Evolutionary conservation across 2,329 filamentous ascomycete species (phyloP), one percentile per base, ranked within the genome.

Genomic region (Sporothrix euskadiensis): DNA sequence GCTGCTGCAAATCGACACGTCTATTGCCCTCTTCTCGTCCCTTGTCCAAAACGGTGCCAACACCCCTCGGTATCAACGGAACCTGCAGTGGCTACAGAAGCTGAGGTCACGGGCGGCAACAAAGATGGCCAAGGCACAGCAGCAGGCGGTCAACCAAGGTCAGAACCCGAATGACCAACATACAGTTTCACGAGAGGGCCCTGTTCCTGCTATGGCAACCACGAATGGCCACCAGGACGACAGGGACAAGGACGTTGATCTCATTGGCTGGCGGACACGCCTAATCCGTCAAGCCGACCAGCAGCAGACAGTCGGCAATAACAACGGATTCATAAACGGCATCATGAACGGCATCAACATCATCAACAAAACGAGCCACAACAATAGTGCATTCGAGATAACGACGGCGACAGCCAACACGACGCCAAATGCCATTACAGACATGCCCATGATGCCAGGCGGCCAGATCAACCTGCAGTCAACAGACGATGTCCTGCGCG

Each of bases 231-330:
- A 14, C 30, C 56, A 69, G 16, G 69, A 63, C 26, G 49, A 30
- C 2, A 41, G 63, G 6, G 73, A 74, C 26, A 44, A 44, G 10
- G 41, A 44, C 41, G 41, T 72, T 19, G 73, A 74, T 10, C 54
- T 74, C 44, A 35, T 74, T 14, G 73, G 73, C 22, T 74, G 73
- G 73, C 73, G 73, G 6, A 74, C 73, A 8, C 73, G 73, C 1
- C 65, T 74, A 4, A 72, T 74, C 19, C 32, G 61, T 9, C 73
- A 52, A 9, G 73, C 73, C 1, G 73, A 57, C 41, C 69, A 72
- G 49, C 69, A 69, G 7, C 61, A 54, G 39, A 69, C 57, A 1
- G 44, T 41, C 26, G 32, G 19, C 14, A 35, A 61, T 16, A 26
- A 4, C 30, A 39, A 39, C 14, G 30, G 57, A 4, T 4, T 7